Base-by-base conservation (phyloP, 257 asterid species). In the Echites panduratus region DNA sequence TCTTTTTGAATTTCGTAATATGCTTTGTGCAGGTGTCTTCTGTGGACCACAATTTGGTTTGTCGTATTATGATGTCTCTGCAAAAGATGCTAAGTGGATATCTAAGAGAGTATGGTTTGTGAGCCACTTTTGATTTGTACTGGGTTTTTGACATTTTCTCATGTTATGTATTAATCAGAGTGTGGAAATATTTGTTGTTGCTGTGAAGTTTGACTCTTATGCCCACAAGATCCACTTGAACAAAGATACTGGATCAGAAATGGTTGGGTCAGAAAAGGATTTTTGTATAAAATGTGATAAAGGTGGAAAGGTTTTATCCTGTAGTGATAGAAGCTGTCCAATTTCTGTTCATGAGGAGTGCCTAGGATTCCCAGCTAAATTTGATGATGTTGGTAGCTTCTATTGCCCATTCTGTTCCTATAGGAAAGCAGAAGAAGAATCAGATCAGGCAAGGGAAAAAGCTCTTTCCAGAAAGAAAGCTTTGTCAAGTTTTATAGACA, bases 401-500 rank as follows among this genome's bases (percentile, higher is more conserved):
- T 86, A 80, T 66, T 93, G 98, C 88, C 97, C 97, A 40, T 85
- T 88, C 78, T 93, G 98, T 78, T 72, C 74, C 7, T 89, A 77
- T 79, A 83, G 80, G 80, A 78, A 70, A 80, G 80, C 89, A 72
- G 77, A 77, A 76, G 89, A 81, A 68, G 89, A 84, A 75, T 65
- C 64, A 44, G 75, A 62, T 17, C 88, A 32, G 77, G 90, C 94
- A 75, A 75, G 82, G 84, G 89, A 84, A 75, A 68, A 79, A 78
- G 90, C 83, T 81, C 52, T 80, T 79, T 78, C 76, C 3, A 84
- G 80, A 80, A 88, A 84, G 90, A 83, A 84, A 77, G 93, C 85
- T 75, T 77, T 93, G 73, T 70, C 83, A 72, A 59, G 17, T 70
- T 93, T 93, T 79, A 76, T 87, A 70, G 87, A 82, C 57, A 70